phyloP scores from a whole-genome alignment of 2,329 filamentous ascomycete species.

The Diplocarpon mali region DNA sequence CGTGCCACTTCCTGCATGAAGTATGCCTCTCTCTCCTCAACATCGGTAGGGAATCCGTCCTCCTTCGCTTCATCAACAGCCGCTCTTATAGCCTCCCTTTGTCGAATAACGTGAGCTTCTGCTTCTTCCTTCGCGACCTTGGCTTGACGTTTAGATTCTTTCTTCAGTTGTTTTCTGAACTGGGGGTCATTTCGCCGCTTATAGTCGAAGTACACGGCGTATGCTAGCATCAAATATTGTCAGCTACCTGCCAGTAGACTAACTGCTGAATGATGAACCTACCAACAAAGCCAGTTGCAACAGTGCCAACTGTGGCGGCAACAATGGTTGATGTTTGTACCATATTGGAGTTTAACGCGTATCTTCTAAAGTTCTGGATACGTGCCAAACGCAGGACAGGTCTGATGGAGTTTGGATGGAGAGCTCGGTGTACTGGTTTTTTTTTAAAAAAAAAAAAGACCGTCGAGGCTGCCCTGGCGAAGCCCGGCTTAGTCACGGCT shows the following conservation, averaged over 20 bases:
- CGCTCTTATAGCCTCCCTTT: constrained; percentile 62
- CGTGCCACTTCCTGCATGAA: constrained; percentile 92
- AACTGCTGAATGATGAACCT: constrained; percentile 21
- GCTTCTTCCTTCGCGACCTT: constrained; percentile 64
- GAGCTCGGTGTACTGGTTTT: constrained; percentile 5
- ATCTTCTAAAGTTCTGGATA: not conserved
- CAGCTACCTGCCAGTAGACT: constrained; percentile 9
- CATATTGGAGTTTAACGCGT: constrained; percentile 26
- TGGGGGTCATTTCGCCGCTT: constrained; percentile 51
- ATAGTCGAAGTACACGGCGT: constrained; percentile 59
- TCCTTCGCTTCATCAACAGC: constrained; percentile 74
- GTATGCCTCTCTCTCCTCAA: constrained; percentile 89
- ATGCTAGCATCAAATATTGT: constrained; percentile 34
- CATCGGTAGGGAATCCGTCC: constrained; percentile 80
- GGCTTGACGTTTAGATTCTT: constrained; percentile 63
- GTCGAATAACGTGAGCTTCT: constrained; percentile 50
- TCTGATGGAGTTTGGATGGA: constrained; percentile 2
- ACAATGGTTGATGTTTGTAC: constrained; percentile 44
- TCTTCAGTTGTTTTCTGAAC: constrained; percentile 58
- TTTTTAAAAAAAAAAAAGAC: constrained; percentile 2
- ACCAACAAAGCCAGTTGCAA: constrained; percentile 50
- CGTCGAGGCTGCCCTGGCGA: not conserved
- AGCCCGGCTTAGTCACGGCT: not conserved
- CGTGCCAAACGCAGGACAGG: not conserved
- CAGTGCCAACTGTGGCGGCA: constrained; percentile 49